A percentile compares a stretch with the other conserved stretches of the same genome.
phyloP scores from a whole-genome alignment of 1,139 yeast species.

The Diutina ranongensis region DNA sequence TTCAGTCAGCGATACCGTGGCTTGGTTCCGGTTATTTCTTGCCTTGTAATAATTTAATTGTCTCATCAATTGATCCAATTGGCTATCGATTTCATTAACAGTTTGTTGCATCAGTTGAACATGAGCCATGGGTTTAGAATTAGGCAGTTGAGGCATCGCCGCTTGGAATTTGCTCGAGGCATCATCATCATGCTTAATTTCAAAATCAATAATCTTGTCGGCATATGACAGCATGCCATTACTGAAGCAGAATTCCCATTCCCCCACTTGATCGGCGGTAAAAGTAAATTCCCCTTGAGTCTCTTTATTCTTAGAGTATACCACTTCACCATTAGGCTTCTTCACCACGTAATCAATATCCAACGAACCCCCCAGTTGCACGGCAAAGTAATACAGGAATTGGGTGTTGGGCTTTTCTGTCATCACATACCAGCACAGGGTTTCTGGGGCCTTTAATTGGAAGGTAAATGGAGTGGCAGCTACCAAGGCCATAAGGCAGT shows the following conservation, averaged over 20 bases:
- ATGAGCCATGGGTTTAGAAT: constrained; percentile 43
- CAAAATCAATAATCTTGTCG: constrained; percentile 84
- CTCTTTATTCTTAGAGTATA: constrained; percentile 51
- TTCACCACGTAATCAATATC: constrained; percentile 71
- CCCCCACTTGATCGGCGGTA: constrained; percentile 61
- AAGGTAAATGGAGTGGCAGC: constrained; percentile 62
- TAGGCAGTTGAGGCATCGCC: constrained; percentile 50
- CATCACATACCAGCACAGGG: constrained; percentile 67
- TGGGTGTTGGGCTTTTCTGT: constrained; percentile 53
- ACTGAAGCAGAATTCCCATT: constrained; percentile 85
- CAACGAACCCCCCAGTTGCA: constrained; percentile 81
- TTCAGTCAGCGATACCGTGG: constrained; percentile 83
- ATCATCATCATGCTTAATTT: constrained; percentile 52
- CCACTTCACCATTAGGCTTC: constrained; percentile 52
- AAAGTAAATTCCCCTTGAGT: constrained; percentile 82
- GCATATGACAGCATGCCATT: constrained; percentile 82
- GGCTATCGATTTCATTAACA: constrained; percentile 52
- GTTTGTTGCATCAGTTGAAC: constrained; percentile 52
- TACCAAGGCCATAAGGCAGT: constrained; percentile 9
- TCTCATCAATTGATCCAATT: constrained; percentile 53
- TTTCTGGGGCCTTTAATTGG: constrained; percentile 66
- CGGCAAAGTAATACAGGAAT: constrained; percentile 80
- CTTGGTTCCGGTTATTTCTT: constrained; percentile 86
- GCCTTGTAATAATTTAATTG: constrained; percentile 76
- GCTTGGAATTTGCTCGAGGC: constrained; percentile 39